Conservation (phyloP, 352 stramenopile genomes). For the Phytophthora europaea region DNA sequence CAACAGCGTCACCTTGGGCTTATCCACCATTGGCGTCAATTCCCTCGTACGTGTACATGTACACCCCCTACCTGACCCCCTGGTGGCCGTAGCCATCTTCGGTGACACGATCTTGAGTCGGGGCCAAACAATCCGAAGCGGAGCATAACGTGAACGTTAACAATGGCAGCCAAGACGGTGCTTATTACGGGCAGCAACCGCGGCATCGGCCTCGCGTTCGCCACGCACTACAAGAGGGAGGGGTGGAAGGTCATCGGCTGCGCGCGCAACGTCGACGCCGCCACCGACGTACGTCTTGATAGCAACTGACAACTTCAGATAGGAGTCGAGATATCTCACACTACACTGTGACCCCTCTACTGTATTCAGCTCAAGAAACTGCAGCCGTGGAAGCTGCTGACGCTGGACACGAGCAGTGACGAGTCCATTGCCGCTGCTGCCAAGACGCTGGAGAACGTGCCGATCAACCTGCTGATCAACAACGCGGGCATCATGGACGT, state of each 20-base stretch:
- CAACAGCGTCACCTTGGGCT: slow-evolving; percentile 38
- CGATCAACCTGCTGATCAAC: slow-evolving; percentile 74
- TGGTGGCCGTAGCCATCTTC: not conserved
- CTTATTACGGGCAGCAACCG: slow-evolving; percentile 44
- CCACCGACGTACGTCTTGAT: slow-evolving; percentile 25
- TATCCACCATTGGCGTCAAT: slow-evolving; percentile 10
- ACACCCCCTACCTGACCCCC: not conserved
- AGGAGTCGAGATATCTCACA: too few species aligned
- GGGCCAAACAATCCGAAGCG: not conserved
- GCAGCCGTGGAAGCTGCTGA: slow-evolving; percentile 40
- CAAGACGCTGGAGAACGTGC: slow-evolving; percentile 45
- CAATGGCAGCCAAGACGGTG: slow-evolving; percentile 45
- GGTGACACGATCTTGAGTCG: not conserved
- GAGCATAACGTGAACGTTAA: too few species aligned
- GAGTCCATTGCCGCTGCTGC: slow-evolving; percentile 49
- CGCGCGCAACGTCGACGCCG: slow-evolving; percentile 31
- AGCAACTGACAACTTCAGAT: too few species aligned
- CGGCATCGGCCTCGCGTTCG: slow-evolving; percentile 45
- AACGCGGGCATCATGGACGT: slow-evolving; percentile 62
- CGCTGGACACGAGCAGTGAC: slow-evolving; percentile 46
- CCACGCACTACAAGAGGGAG: slow-evolving; percentile 33
- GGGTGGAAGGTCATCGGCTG: slow-evolving; percentile 46
- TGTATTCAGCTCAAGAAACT: slow-evolving; percentile 34
- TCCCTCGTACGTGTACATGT: not conserved
- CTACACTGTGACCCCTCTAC: not conserved